A percentile compares a stretch with the other conserved stretches of the same genome.
Conservation (phyloP, 441 rosid species). For the Euphorbia schlechtendalii region DNA sequence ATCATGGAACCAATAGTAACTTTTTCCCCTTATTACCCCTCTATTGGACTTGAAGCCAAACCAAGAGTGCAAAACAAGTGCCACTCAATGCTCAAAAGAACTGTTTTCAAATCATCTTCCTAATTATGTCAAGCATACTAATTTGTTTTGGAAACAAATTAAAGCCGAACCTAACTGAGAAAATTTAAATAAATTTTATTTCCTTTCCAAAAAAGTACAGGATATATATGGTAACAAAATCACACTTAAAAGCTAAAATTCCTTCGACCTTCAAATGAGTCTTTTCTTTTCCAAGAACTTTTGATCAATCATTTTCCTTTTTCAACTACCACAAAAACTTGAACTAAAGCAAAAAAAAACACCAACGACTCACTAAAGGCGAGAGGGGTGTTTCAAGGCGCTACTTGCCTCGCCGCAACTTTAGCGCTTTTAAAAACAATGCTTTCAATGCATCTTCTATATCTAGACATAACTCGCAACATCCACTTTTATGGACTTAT, state of each 20-base stretch:
- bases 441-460: not conserved
- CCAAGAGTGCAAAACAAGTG: not conserved
- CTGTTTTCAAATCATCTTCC: too few species aligned
- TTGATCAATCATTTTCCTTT: not conserved
- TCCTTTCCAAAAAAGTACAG: not conserved
- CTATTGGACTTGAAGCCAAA: not conserved
- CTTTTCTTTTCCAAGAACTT: not conserved
- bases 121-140: not conserved
- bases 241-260: not conserved
- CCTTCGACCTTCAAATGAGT: too few species aligned
- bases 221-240: not conserved
- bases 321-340: too few species aligned
- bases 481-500: not conserved
- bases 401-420: not conserved
- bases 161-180: not conserved
- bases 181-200: too few species aligned
- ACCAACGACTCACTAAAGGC: not conserved
- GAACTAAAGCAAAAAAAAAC: too few species aligned
- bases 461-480: not conserved
- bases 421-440: not conserved
- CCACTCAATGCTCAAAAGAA: not conserved
- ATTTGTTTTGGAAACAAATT: too few species aligned
- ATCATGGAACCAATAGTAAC: too few species aligned
- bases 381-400: not conserved
- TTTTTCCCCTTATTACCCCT: too few species aligned